Conservation (phyloP, 495 filamentous ascomycete genomes). For the Thozetella sp. region DNA sequence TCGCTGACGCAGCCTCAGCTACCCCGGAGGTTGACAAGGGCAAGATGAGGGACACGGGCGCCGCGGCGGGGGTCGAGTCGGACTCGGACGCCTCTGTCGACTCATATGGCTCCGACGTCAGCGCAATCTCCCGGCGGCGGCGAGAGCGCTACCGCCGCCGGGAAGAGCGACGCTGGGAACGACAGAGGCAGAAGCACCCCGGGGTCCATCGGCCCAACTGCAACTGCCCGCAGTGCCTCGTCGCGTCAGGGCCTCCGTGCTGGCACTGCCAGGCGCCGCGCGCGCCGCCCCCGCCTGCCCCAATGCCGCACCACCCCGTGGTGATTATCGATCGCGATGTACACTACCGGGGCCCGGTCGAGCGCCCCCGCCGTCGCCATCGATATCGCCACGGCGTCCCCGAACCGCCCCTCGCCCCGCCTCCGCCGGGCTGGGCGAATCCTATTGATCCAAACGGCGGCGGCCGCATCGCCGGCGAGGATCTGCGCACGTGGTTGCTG, state of each 20-base stretch:
- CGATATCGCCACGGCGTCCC: constrained; percentile 12
- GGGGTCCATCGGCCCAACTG: constrained; percentile 43
- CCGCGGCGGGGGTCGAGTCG: constrained; percentile 22
- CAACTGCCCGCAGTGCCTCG: constrained; percentile 36
- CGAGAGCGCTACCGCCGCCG: constrained; percentile 32
- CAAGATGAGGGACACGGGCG: constrained; percentile 23
- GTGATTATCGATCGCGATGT: constrained; percentile 11
- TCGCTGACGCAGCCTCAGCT: constrained; percentile 6
- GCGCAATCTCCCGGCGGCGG: constrained; percentile 30
- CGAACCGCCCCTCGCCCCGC: constrained; percentile 10
- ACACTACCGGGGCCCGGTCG: constrained; percentile 1
- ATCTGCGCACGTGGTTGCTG: constrained; percentile 46
- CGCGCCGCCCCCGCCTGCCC: constrained; percentile 26
- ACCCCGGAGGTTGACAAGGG: constrained; percentile 39
- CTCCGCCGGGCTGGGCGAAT: constrained; percentile 9
- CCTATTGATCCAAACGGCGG: constrained; percentile 10
- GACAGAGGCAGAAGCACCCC: constrained; percentile 37
- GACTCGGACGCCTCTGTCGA: constrained; percentile 32
- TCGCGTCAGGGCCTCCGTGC: constrained; percentile 33
- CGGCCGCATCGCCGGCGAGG: constrained; percentile 36
- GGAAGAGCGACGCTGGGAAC: constrained; percentile 36
- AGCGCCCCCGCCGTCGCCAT: constrained; percentile 9
- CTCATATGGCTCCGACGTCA: constrained; percentile 31
- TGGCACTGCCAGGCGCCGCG: constrained; percentile 46
- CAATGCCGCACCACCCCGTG: constrained; percentile 15